Evolutionary conservation across 1,284 basidiomycete species (phyloP), one percentile per base, ranked within the genome.

Genomic region (Puccinia horiana): DNA sequence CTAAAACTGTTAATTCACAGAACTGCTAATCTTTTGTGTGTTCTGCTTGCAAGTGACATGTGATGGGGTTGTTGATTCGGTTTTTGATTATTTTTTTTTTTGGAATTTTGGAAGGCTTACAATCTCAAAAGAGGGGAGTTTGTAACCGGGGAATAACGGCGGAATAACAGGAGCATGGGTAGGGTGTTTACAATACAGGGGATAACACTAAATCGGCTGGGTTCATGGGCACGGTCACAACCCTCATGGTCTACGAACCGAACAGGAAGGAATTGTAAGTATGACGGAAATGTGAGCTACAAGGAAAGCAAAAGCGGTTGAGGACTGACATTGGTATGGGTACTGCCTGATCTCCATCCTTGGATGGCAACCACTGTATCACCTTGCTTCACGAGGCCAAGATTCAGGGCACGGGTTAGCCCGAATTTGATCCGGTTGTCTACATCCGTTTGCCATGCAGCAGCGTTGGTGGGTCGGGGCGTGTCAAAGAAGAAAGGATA

Each of bases 391-490:
- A 99, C 92, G 87, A 99, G 91, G 84, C 93, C 93, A 86, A 99
- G 88, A 54, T 89, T 90, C 74, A 99, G 90, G n/a, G 94, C 97
- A 87, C 90, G 92, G 87, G 92, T 91, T 87, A 99, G 90, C 84
- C 96, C 97, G 86, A 92, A 98, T 81, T 94, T 92, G 87, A 93
- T 93, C 83, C 93, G 92, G 88, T 94, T 94, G 89, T 94, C 93
- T 83, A 98, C 96, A 88, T 99, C 97, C 81, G 92, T 94, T 90
- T 99, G 97, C 97, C 97, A 99, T 88, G 96, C 95, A 86, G 93
- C 91, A 78, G 90, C 90, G 84, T 91, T 91, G 85, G 96, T 91
- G 77, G 95, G 95, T 83, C 96, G 91, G 32, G 95, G 92, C 89
- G 97, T 94, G 56, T 93, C 90, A 90, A 98, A 99, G 91, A 92